Percentiles rank a stretch among this genome's conserved stretches.
Evolutionary conservation across 2,329 filamentous ascomycete species (phyloP).

Genomic region (Talaromyces sp.): DNA sequence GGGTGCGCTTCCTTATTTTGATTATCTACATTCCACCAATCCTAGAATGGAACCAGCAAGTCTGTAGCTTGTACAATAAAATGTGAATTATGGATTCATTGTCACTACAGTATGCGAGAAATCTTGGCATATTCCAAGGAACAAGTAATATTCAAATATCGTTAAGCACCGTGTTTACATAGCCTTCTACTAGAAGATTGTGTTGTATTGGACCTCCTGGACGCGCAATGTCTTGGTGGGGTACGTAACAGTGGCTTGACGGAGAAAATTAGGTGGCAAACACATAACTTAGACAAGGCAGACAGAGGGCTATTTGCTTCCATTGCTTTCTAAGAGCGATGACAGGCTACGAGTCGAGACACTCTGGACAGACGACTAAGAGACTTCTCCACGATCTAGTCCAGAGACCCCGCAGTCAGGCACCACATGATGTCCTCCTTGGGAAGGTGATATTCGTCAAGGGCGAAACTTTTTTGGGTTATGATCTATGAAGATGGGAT

Average conservation of each 20-base stretch:
- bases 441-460: not conserved
- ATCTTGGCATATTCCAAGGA: not conserved
- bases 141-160: not conserved
- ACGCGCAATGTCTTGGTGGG: not conserved
- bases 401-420: not conserved
- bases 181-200: not conserved
- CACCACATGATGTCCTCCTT: not conserved
- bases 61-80: not conserved
- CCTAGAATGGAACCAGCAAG: not conserved
- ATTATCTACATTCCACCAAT: not conserved
- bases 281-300: not conserved
- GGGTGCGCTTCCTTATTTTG: not conserved
- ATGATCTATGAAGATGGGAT: not conserved
- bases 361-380: not conserved
- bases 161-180: not conserved
- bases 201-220: not conserved
- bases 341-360: not conserved
- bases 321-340: not conserved
- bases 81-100: not conserved
- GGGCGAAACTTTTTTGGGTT: not conserved
- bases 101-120: not conserved
- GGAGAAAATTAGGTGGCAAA: not conserved
- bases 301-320: not conserved
- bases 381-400: not conserved
- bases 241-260: not conserved